phyloP scores from a whole-genome alignment of 2,329 filamentous ascomycete genomes.

The Alternaria infectoria region DNA sequence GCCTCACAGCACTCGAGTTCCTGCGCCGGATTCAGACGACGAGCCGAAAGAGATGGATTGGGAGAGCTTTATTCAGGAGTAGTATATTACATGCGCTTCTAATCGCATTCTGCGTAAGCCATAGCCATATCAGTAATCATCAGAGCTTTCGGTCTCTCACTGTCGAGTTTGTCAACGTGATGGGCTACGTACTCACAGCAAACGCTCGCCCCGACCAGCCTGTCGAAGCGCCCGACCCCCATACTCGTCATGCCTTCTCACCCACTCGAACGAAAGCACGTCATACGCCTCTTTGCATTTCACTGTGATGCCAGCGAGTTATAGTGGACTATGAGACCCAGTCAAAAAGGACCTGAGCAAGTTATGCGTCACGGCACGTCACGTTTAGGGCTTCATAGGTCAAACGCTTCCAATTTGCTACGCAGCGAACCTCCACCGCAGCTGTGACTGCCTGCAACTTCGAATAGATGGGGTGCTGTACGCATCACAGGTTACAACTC shows the following conservation, averaged over 20 bases:
- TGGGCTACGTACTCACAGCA: neutral
- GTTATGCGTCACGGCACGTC: neutral
- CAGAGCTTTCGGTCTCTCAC: neutral
- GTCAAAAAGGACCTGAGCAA: neutral
- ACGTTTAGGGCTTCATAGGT: neutral
- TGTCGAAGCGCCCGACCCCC: neutral
- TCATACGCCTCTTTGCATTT: neutral
- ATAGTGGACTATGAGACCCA: neutral
- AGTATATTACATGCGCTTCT: neutral
- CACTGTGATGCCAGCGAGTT: neutral
- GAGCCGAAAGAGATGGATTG: slow-evolving; percentile 17
- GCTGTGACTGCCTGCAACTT: neutral
- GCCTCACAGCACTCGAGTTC: neutral
- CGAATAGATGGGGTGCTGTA: neutral
- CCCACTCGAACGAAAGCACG: neutral
- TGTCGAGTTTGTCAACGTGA: neutral
- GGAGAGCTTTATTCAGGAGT: slow-evolving; percentile 6
- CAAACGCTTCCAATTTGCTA: neutral
- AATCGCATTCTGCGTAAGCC: neutral
- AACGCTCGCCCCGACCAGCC: neutral
- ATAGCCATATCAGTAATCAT: neutral
- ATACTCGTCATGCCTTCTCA: neutral
- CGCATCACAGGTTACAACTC: neutral
- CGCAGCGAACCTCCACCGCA: neutral
- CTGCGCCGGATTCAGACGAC: neutral